These are phyloP conservation scores for Sindora glabra DNA, from an alignment of 306 rosid genomes.

Conservation along the genomic window DNA sequence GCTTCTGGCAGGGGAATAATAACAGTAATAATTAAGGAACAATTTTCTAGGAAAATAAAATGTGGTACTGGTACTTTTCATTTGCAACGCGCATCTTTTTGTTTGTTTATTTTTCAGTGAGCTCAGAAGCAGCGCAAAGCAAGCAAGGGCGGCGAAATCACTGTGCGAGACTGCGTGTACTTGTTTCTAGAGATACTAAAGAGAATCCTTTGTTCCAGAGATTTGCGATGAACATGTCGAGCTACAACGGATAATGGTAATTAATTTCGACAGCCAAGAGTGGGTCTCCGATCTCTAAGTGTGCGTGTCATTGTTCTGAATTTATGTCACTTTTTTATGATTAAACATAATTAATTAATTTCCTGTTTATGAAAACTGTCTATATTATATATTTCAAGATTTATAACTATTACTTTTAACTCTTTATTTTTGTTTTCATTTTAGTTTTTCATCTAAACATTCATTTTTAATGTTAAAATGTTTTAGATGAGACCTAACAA, in stretches of 20 bases:
- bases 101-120: background rate
- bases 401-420: too few relatives aligned
- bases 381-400: too few relatives aligned
- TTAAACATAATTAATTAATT: too few relatives aligned
- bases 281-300: conserved; percentile 1
- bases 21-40: conserved; percentile 1
- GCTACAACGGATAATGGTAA: background rate
- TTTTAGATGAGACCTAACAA: too few relatives aligned
- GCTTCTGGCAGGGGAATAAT: conserved; percentile 34
- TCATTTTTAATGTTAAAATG: too few relatives aligned
- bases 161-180: background rate
- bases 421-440: too few relatives aligned
- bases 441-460: too few relatives aligned
- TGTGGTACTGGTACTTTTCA: background rate
- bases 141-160: background rate
- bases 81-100: background rate
- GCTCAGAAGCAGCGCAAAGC: conserved; percentile 10
- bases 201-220: background rate
- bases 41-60: conserved; percentile 15
- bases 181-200: conserved; percentile 1
- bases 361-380: too few relatives aligned
- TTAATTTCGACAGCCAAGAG: conserved; percentile 5
- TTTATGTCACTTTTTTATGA: too few relatives aligned
- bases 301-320: background rate
- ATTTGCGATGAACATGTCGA: conserved; percentile 5